Evolutionary conservation across 2,329 filamentous ascomycete genomes (phyloP).

Genomic region (Aspergillus sojae): DNA sequence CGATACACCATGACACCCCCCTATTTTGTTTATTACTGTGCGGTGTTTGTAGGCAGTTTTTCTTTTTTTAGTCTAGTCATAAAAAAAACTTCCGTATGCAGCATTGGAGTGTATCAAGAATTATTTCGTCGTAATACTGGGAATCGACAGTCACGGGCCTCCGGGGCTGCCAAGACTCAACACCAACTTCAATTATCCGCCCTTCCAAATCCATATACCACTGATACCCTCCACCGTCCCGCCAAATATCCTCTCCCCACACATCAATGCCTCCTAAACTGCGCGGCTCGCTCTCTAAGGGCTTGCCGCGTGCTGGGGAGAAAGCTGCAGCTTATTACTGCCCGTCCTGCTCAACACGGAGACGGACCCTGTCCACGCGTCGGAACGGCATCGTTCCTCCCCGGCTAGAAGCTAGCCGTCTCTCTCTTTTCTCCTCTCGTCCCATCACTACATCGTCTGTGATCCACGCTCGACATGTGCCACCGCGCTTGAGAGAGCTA

Average conservation of each 20-base stretch:
- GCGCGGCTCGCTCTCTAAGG: slow-evolving; percentile 38
- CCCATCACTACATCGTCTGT: slow-evolving; percentile 55
- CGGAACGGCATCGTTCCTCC: slow-evolving; percentile 17
- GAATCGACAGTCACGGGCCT: slow-evolving; percentile 5
- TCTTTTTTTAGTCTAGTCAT: not conserved
- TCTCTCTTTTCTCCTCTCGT: slow-evolving; percentile 23
- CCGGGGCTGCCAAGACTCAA: slow-evolving; percentile 19
- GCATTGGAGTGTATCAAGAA: not conserved
- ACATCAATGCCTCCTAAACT: slow-evolving; percentile 44
- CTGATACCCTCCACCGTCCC: slow-evolving; percentile 11
- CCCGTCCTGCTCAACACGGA: slow-evolving; percentile 44
- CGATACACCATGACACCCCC: slow-evolving; percentile 26
- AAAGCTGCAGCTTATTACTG: slow-evolving; percentile 37
- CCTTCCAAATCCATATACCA: not conserved
- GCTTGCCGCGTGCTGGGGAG: slow-evolving; percentile 34
- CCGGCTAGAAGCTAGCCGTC: slow-evolving; percentile 8
- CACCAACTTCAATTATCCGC: slow-evolving; percentile 9
- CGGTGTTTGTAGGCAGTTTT: not conserved
- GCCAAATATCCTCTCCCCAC: slow-evolving; percentile 12
- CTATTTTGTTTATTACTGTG: not conserved
- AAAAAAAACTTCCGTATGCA: not conserved
- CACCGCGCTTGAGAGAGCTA: slow-evolving; percentile 54
- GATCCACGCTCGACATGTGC: slow-evolving; percentile 58
- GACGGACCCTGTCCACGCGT: slow-evolving; percentile 36
- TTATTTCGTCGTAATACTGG: not conserved